Conservation (phyloP, 108 stramenopile genomes). For the Fragilaria crotonensis region DNA sequence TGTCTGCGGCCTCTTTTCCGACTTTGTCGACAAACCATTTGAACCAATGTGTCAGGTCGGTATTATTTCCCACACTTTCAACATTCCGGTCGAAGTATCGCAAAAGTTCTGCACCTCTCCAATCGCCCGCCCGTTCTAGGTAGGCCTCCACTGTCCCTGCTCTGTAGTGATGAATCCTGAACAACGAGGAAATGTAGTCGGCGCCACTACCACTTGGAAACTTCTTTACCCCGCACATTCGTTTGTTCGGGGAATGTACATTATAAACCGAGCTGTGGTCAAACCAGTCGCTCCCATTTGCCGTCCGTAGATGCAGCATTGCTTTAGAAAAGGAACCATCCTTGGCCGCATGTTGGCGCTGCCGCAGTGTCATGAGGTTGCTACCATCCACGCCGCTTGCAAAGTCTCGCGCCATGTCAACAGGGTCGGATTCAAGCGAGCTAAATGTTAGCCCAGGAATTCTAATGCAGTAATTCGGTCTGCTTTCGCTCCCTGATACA, state of each 20-base stretch:
- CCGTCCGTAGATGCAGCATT: slow-evolving; percentile 6
- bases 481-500: neutral
- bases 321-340: slow-evolving; percentile 12
- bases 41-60: neutral
- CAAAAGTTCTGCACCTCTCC: neutral
- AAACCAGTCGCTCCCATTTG: neutral
- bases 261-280: neutral
- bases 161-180: slow-evolving; percentile 12
- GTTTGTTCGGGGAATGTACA: slow-evolving; percentile 8
- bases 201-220: neutral
- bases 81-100: neutral
- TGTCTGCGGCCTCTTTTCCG: neutral
- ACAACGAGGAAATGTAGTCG: slow-evolving; percentile 10
- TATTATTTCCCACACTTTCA: neutral
- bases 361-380: slow-evolving; percentile 8
- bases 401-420: neutral
- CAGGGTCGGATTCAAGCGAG: neutral
- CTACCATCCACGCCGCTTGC: neutral
- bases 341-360: slow-evolving; percentile 4
- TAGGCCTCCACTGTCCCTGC: slow-evolving; percentile 8
- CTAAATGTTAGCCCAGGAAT: neutral
- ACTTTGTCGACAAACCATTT: neutral
- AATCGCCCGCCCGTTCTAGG: slow-evolving; percentile 6
- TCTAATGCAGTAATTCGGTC: neutral
- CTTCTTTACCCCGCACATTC: slow-evolving; percentile 6